These are phyloP conservation scores for Aspergillus incahuasiensis DNA, from an alignment of 495 filamentous ascomycete species.

Conservation along the genomic window DNA sequence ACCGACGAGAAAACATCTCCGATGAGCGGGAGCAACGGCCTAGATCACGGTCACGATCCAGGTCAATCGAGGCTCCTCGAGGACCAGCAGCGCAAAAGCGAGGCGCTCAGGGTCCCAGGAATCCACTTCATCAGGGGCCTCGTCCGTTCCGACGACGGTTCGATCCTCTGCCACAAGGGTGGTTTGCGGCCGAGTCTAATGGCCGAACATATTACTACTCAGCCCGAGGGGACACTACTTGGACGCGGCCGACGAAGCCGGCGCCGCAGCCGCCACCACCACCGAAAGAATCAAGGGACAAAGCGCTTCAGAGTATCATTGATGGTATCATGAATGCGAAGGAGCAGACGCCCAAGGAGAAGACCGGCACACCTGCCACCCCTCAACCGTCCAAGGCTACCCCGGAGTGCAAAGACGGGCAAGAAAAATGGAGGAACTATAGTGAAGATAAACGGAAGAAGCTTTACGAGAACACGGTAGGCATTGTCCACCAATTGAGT, in stretches of 20 bases:
- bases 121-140: conserved; percentile 47
- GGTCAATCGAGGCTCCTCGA: conserved; percentile 48
- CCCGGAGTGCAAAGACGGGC: conserved; percentile 57
- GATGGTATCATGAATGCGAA: conserved; percentile 71
- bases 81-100: conserved; percentile 52
- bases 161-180: conserved; percentile 67
- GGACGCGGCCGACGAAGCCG: conserved; percentile 67
- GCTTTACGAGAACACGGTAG: conserved; percentile 85
- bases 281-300: conserved; percentile 62
- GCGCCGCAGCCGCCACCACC: conserved; percentile 57
- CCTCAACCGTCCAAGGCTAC: conserved; percentile 47
- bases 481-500: conserved; percentile 14
- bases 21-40: conserved; percentile 56
- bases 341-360: conserved; percentile 61
- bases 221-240: conserved; percentile 67
- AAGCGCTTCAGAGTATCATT: conserved; percentile 77
- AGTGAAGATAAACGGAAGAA: conserved; percentile 85
- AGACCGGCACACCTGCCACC: conserved; percentile 45
- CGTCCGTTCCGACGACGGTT: conserved; percentile 52
- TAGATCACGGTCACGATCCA: conserved; percentile 48
- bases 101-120: conserved; percentile 59
- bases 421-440: conserved; percentile 76
- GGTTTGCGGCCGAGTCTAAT: conserved; percentile 67
- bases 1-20: conserved; percentile 62
- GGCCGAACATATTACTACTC: conserved; percentile 81